Evolutionary conservation across 2,329 filamentous ascomycete species (phyloP).

Genomic region (Chrysoporthe cubensis): DNA sequence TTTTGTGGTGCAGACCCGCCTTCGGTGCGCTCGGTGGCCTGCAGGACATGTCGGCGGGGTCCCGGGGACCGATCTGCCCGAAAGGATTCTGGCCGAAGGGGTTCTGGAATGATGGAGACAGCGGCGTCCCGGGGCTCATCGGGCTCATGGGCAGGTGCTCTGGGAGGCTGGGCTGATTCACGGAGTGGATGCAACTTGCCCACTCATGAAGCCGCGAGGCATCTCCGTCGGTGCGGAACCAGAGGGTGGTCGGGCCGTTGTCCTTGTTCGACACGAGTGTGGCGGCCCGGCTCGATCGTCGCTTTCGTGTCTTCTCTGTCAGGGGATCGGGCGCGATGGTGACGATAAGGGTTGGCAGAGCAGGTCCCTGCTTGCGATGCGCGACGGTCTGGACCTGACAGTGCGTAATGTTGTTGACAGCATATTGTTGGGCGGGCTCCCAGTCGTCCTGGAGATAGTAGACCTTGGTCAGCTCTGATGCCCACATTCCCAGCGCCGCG

Average conservation of each 20-base stretch:
- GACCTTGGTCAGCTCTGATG: slow-evolving; percentile 26
- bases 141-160: slow-evolving; percentile 51
- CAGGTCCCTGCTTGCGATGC: slow-evolving; percentile 64
- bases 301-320: slow-evolving; percentile 64
- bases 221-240: slow-evolving; percentile 56
- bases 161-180: slow-evolving; percentile 46
- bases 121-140: slow-evolving; percentile 56
- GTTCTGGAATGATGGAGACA: slow-evolving; percentile 58
- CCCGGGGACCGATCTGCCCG: slow-evolving; percentile 43
- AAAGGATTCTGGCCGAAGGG: slow-evolving; percentile 59
- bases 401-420: slow-evolving; percentile 55
- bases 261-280: slow-evolving; percentile 57
- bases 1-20: slow-evolving; percentile 50
- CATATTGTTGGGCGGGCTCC: slow-evolving; percentile 59
- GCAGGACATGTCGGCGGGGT: slow-evolving; percentile 44
- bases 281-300: slow-evolving; percentile 65
- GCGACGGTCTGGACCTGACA: slow-evolving; percentile 63
- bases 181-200: slow-evolving; percentile 55
- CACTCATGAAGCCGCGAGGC: slow-evolving; percentile 56
- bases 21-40: slow-evolving; percentile 50
- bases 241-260: slow-evolving; percentile 51
- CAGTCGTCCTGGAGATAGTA: slow-evolving; percentile 50
- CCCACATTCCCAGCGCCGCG: not conserved
- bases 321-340: slow-evolving; percentile 54
- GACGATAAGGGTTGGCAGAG: slow-evolving; percentile 62